Percentiles rank a stretch among this genome's conserved stretches.
Evolutionary conservation across 176 grass and related monocot species (phyloP).

Genomic region (sorghum (Sorghum bicolor)): DNA sequence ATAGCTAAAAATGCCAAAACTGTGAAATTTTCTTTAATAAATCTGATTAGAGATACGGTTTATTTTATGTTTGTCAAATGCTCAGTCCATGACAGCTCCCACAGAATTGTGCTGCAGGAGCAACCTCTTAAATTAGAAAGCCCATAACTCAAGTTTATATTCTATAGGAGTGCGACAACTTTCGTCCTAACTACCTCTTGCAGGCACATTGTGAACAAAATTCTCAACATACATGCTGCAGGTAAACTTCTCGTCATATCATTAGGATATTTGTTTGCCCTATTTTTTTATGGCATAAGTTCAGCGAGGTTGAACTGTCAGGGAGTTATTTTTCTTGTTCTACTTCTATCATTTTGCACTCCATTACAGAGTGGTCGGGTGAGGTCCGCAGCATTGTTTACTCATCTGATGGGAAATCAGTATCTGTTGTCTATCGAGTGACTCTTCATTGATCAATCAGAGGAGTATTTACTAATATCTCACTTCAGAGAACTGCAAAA

Average conservation of each 20-base stretch:
- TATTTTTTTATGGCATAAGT: not conserved
- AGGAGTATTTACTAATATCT: not conserved
- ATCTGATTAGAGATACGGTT: not conserved
- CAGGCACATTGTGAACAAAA: constrained; percentile 87
- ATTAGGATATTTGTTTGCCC: not conserved
- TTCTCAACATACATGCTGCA: constrained; percentile 72
- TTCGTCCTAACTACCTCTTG: not conserved
- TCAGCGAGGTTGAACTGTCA: not conserved
- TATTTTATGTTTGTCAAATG: not conserved
- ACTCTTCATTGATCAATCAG: constrained; percentile 48
- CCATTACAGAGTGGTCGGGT: constrained; percentile 80
- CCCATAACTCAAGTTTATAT: not conserved
- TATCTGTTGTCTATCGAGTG: constrained; percentile 83
- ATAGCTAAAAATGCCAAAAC: not conserved
- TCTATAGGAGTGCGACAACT: not conserved
- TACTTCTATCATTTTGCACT: constrained; percentile 17
- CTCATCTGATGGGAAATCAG: constrained; percentile 70
- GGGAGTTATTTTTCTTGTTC: constrained; percentile 5
- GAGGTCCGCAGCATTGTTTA: constrained; percentile 76
- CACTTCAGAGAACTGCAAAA: not conserved
- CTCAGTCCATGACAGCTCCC: not conserved
- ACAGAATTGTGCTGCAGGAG: not conserved
- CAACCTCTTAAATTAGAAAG: not conserved
- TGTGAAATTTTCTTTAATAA: not conserved
- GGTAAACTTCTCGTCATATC: constrained; percentile 30